phyloP scores from a whole-genome alignment of 352 stramenopile species.

The Globisporangium takayamanum region DNA sequence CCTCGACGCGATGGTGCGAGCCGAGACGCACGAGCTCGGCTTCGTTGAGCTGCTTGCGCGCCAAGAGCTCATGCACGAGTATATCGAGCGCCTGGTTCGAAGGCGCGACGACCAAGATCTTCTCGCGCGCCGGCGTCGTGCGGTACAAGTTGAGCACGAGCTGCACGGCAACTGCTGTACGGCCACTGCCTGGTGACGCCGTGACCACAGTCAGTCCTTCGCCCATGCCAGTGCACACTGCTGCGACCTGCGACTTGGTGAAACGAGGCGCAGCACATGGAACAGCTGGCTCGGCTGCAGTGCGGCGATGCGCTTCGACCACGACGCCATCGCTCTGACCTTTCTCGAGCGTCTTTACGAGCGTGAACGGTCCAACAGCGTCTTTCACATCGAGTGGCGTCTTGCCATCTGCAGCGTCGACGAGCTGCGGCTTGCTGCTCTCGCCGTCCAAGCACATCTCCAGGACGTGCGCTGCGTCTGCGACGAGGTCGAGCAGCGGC shows the following conservation, averaged over 20 bases:
- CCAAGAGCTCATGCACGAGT: constrained; percentile 92
- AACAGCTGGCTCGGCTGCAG: background rate
- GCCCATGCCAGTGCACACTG: constrained; percentile 89
- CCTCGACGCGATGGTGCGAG: constrained; percentile 4
- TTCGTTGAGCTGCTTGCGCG: constrained; percentile 61
- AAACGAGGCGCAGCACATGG: constrained; percentile 57
- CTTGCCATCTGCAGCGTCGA: constrained; percentile 29
- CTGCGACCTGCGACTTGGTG: constrained; percentile 88
- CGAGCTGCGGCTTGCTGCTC: constrained; percentile 11
- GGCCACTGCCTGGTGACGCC: constrained; percentile 91
- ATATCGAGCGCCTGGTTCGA: constrained; percentile 94
- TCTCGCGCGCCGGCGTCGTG: constrained; percentile 61
- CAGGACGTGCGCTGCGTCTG: constrained; percentile 39
- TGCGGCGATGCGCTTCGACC: constrained; percentile 30
- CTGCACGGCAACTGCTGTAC: constrained; percentile 94
- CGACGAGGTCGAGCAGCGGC: constrained; percentile 36
- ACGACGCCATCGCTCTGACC: constrained; percentile 12
- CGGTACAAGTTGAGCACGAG: constrained; percentile 93
- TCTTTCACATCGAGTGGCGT: constrained; percentile 26
- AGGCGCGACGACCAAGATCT: constrained; percentile 93
- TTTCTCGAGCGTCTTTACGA: constrained; percentile 27
- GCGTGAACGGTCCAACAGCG: constrained; percentile 42
- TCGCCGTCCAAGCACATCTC: constrained; percentile 20
- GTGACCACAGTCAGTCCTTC: constrained; percentile 93
- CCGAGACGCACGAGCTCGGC: constrained; percentile 91